Percentiles rank a stretch among this genome's conserved stretches.
These are phyloP conservation scores for Fusarium nodosum DNA, from an alignment of 2,329 filamentous ascomycete genomes.

Conservation along the genomic window DNA sequence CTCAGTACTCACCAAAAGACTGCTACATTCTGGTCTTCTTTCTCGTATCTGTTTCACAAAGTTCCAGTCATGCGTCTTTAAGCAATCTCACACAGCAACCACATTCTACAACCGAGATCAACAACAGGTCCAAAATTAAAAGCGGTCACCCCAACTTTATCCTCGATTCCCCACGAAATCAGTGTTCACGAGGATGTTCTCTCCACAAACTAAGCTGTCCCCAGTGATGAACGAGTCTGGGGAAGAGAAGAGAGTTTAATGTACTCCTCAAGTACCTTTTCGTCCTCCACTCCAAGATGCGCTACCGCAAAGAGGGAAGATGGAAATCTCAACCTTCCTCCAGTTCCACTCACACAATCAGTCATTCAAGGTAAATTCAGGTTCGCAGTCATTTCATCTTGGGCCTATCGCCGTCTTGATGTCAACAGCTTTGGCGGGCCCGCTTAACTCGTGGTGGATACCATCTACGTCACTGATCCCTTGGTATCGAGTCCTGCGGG, in stretches of 20 bases:
- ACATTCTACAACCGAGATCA: conserved; percentile 10
- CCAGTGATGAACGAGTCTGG: conserved; percentile 5
- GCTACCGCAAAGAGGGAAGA: conserved; percentile 33
- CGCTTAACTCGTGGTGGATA: conserved; percentile 34
- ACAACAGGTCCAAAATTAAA: conserved; percentile 24
- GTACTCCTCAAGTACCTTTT: conserved; percentile 36
- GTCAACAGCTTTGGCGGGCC: conserved; percentile 35
- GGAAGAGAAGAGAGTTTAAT: conserved; percentile 2
- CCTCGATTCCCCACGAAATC: conserved; percentile 32
- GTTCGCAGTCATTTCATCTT: conserved; percentile 26
- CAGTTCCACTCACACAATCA: conserved; percentile 40
- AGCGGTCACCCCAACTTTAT: conserved; percentile 10
- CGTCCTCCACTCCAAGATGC: conserved; percentile 25
- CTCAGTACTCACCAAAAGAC: background rate
- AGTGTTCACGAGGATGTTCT: conserved; percentile 24
- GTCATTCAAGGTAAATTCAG: conserved; percentile 21
- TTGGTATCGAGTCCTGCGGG: conserved; percentile 5
- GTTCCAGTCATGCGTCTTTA: conserved; percentile 7
- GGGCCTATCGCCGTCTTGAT: conserved; percentile 42
- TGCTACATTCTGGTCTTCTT: background rate
- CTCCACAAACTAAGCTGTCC: conserved; percentile 31
- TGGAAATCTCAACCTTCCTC: conserved; percentile 23
- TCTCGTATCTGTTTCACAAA: background rate
- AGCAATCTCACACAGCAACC: background rate
- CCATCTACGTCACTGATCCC: conserved; percentile 42